Base-by-base conservation (phyloP, 163 green algal species). In the Trebouxia gelatinosa region DNA sequence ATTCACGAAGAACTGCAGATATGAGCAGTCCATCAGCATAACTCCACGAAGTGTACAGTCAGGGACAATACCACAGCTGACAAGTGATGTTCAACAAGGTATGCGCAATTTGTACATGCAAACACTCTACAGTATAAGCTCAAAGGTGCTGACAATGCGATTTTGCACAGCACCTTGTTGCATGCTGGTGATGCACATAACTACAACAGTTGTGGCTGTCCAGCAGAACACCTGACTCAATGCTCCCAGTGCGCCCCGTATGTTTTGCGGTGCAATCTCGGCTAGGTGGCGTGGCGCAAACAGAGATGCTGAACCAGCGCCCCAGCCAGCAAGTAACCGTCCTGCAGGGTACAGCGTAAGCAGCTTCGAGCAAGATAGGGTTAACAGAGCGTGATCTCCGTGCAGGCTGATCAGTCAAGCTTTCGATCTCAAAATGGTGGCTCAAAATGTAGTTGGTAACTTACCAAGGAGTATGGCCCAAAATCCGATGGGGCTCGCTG, bases 201-300 rank as follows among this genome's bases (percentile, higher is more conserved):
- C 57, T 6, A 31, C 57, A 35, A 1, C 5, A 19, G 3, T 9
- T 19, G 57, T 32, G 11, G 4, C 2, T 66, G 2, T 32, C 57
- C 28, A 37, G 3, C 2, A 17, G 5, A 29, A 31, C 26, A 81
- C 80, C 80, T 92, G 87, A 50, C 84, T 87, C 3, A 86, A 50
- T 16, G 82, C 88, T 61, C 82, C 81, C 1, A 93, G 70, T 2
- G 57, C 46, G 7, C 89, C 89, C 2, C 89, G 80, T 51, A 93
- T 85, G 4, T 65, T 2, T 5, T 78, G 31, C 0, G 88, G 88
- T 0, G 89, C 70, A 7, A 91, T 86, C 54, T 93, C 89, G 21
- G 78, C 70, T 0, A 93, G 62, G 71, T 92, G 92, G 19, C 89
- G 81, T 0, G 89, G 89, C 48, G 86, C 81, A 39, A 85, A 83